Evolutionary conservation across 2,329 filamentous ascomycete genomes (phyloP).

Genomic region (Penicillium sp.): DNA sequence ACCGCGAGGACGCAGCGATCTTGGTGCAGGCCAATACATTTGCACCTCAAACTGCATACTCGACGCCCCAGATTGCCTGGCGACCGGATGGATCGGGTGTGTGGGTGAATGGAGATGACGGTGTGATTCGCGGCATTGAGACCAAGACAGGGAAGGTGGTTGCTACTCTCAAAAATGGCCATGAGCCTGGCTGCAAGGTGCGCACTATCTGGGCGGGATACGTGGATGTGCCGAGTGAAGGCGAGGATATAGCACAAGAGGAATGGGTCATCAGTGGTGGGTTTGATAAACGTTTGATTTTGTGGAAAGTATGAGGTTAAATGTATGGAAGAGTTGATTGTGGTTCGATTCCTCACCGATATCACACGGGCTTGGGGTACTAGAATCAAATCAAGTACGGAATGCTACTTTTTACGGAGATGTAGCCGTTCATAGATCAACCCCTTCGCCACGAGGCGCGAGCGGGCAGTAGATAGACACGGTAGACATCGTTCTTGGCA

Average conservation of each 20-base stretch:
- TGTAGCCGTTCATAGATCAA: slow-evolving; percentile 49
- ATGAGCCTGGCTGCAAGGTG: slow-evolving; percentile 56
- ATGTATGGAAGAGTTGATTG: background rate
- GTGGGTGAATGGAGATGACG: slow-evolving; percentile 63
- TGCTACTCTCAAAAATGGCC: slow-evolving; percentile 47
- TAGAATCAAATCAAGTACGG: background rate
- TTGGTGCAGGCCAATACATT: slow-evolving; percentile 56
- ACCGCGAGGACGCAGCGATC: slow-evolving; percentile 58
- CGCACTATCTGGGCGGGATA: slow-evolving; percentile 55
- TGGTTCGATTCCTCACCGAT: background rate
- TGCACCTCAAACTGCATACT: slow-evolving; percentile 61
- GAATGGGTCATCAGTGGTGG: slow-evolving; percentile 60
- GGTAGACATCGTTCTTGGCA: slow-evolving; percentile 56
- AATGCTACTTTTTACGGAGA: slow-evolving; percentile 20
- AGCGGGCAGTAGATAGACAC: slow-evolving; percentile 49
- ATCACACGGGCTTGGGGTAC: background rate
- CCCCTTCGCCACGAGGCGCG: slow-evolving; percentile 37
- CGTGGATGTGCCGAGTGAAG: slow-evolving; percentile 29
- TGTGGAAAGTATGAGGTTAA: slow-evolving; percentile 47
- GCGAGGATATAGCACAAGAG: slow-evolving; percentile 29
- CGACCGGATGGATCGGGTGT: slow-evolving; percentile 58
- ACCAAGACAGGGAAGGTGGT: slow-evolving; percentile 55
- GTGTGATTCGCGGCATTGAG: slow-evolving; percentile 57
- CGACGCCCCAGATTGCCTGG: slow-evolving; percentile 59
- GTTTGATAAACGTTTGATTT: slow-evolving; percentile 58